These are phyloP conservation scores for Aspergillus quadricinctus DNA, from an alignment of 2,329 filamentous ascomycete species.

Conservation along the genomic window DNA sequence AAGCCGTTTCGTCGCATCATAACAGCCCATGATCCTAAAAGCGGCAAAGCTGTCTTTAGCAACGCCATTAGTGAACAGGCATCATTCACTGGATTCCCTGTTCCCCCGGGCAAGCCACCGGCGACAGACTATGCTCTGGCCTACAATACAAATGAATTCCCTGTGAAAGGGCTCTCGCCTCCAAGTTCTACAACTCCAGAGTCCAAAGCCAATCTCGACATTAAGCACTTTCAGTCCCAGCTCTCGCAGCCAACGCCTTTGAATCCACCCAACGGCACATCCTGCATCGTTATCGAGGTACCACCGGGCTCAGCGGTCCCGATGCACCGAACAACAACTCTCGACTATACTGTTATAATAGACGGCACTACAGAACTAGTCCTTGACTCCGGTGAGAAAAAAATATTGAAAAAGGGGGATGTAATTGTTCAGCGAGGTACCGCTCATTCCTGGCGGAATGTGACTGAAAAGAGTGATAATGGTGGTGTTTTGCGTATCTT, in stretches of 20 bases:
- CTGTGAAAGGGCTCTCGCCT: no score
- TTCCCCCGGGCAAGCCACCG: no score
- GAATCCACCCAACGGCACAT: neutral
- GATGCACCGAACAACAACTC: neutral
- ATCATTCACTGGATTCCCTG: no score
- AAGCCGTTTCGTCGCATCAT: no score
- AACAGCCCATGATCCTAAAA: no score
- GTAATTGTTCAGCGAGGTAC: neutral
- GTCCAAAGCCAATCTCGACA: no score
- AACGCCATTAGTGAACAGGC: no score
- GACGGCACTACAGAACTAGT: neutral
- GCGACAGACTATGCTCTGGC: no score
- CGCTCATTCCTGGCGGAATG: neutral
- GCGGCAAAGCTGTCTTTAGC: no score
- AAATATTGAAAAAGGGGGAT: neutral
- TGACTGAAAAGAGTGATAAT: neutral
- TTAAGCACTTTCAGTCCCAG: no score
- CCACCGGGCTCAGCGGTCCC: neutral
- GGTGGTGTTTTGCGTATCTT: neutral
- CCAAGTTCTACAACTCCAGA: no score
- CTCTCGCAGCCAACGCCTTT: neutral
- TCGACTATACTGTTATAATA: neutral
- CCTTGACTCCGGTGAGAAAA: neutral
- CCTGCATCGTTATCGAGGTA: neutral
- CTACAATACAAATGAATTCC: no score